Evolutionary conservation across 2,329 filamentous ascomycete species (phyloP), one percentile per base, ranked within the genome.

Genomic region (Pseudopithomyces maydicus): DNA sequence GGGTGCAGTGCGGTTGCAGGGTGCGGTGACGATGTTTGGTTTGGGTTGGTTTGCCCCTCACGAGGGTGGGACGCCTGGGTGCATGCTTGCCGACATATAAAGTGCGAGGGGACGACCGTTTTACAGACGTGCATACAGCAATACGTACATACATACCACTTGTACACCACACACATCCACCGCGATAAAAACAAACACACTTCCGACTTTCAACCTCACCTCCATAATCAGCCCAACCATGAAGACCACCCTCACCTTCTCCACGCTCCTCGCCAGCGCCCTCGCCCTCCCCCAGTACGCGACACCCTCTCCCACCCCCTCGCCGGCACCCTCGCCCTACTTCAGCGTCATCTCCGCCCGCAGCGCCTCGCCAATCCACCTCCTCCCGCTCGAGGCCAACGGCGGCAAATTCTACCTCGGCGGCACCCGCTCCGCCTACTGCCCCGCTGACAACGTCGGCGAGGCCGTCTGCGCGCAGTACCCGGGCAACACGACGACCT

Each of bases 361-460:
- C 66, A 80, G 78, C 29, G 80, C 70, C 22, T 82, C 80, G 1
- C 79, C 79, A 36, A 78, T 86, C 65, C 81, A 86, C 69, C 71
- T 79, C 19, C 67, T 73, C 14, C 62, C 73, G 14, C 67, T 85
- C 58, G 79, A 80, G 42, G 83, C 84, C 35, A 72, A 74, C n/a
- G 78, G 78, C 36, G 69, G 73, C 32, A 76, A 76, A 45, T 84
- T 86, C 75, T 84, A 72, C 64, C 73, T 85, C 33, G 82, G 82
- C 22, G 78, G 78, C 15, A 57, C 48, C 1, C 75, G 83, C 2
- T 64, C 76, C 2, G 77, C 79, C 45, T 85, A 81, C 74, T 86
- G 84, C 70, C 83, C 83, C 1, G 57, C 64, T 2, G 19, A 7
- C 1, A 49, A 67, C 4, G 69, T 79, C 1, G 70, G 71, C 19